Evolutionary conservation across 2,329 filamentous ascomycete species (phyloP), one percentile per base, ranked within the genome.

Genomic region (Pseudogymnoascus sp.): DNA sequence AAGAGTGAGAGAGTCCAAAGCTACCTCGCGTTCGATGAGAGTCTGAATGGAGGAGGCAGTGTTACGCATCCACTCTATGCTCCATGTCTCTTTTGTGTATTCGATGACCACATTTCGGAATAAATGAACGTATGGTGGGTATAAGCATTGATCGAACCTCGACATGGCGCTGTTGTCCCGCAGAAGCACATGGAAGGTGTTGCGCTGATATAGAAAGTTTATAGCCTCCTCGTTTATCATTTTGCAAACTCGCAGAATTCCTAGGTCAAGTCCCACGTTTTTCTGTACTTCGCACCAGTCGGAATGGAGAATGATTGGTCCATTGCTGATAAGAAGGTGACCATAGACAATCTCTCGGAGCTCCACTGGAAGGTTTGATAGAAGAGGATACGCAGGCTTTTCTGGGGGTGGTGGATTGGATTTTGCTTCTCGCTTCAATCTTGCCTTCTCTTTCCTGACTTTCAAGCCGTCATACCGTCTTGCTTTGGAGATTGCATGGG

Each of bases 341-440:
- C 25, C 25, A 42, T 70, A 72, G 16, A 72, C 66, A 12, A 49
- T 61, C 41, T 71, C 69, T 49, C 70, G 64, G 14, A 69, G 28
- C 49, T 71, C 69, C 5, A 69, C 38, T 9, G 70, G 60, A 14
- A 68, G 49, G 8, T 19, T 55, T 55, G 28, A 22, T 8, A 55
- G 8, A 4, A 55, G 28, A 5, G 49, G 28, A 14, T 22, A 55
- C 2, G 49, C n/a, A 22, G 28, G 49, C 19, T 33, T 33, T 12
- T 33, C 28, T 11, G 11, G 7, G 9, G 9, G 16, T 19, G n/a
- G 3, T 25, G 28, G 49, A 8, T 55, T 55, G 28, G 28, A 55
- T 22, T 55, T 55, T 55, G 28, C 49, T 33, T 22, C 7, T 5
- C 49, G 28, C 49, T 35, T 55, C 49, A 22, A 2, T 8, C 28